Conservation (phyloP, 306 rosid species). For the Cucurbita maxima region DNA sequence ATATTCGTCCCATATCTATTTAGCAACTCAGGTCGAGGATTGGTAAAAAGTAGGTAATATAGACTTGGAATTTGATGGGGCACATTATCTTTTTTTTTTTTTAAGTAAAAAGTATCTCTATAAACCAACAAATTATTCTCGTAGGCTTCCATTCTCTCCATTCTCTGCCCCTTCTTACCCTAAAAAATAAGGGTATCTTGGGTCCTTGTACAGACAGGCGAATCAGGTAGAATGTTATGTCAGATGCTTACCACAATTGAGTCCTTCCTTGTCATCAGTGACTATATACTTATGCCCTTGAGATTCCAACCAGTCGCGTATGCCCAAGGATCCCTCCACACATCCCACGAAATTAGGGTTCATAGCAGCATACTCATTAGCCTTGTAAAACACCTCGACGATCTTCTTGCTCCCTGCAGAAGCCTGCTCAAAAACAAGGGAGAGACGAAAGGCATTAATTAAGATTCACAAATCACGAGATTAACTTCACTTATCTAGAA, state of each 20-base stretch:
- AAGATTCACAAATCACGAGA: background rate
- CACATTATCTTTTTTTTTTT: too few relatives aligned
- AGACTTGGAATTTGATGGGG: too few relatives aligned
- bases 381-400: conserved; percentile 92
- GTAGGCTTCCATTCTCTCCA: too few relatives aligned
- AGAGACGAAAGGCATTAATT: background rate
- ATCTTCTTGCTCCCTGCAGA: conserved; percentile 76
- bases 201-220: background rate
- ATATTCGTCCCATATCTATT: too few relatives aligned
- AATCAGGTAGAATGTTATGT: background rate
- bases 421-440: conserved; percentile 32
- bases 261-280: conserved; percentile 94
- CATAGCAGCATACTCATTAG: conserved; percentile 56
- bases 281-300: conserved; percentile 82
- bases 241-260: conserved; percentile 40
- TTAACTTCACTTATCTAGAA: background rate
- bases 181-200: too few relatives aligned
- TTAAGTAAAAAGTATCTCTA: too few relatives aligned
- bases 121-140: too few relatives aligned
- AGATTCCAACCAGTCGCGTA: conserved; percentile 84
- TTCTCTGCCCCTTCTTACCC: too few relatives aligned
- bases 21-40: too few relatives aligned
- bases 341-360: conserved; percentile 91
- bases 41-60: too few relatives aligned
- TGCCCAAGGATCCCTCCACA: conserved; percentile 73